Conservation (phyloP, 2,329 filamentous ascomycete genomes). For the Zasmidium angulare region DNA sequence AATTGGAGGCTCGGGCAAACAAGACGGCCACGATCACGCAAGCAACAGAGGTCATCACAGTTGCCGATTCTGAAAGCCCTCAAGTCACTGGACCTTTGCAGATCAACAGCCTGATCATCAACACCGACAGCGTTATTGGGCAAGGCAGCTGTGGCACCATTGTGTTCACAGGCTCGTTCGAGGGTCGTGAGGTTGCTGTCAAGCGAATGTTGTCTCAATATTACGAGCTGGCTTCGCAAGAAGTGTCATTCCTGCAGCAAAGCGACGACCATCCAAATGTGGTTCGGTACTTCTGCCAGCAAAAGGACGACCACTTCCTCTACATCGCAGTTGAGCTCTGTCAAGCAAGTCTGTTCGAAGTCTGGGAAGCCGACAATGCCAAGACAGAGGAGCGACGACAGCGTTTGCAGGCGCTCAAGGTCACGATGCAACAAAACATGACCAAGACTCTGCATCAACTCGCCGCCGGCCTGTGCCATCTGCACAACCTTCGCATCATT, state of each 20-base stretch:
- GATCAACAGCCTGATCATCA: slow-evolving; percentile 61
- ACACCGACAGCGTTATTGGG: slow-evolving; percentile 61
- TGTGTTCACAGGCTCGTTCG: slow-evolving; percentile 92
- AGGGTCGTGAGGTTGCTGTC: slow-evolving; percentile 84
- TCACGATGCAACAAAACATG: slow-evolving; percentile 71
- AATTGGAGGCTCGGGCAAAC: slow-evolving; percentile 39
- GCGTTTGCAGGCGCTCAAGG: slow-evolving; percentile 60
- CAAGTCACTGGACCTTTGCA: slow-evolving; percentile 52
- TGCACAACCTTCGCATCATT: slow-evolving; percentile 90
- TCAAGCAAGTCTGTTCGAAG: slow-evolving; percentile 87
- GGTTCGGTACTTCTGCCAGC: slow-evolving; percentile 92
- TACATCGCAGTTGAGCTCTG: slow-evolving; percentile 96
- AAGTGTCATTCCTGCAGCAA: slow-evolving; percentile 84
- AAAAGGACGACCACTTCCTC: slow-evolving; percentile 82
- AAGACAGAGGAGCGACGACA: slow-evolving; percentile 41
- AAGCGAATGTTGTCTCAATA: slow-evolving; percentile 97
- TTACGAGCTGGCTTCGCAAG: slow-evolving; percentile 91
- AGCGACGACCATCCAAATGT: slow-evolving; percentile 97
- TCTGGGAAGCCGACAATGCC: slow-evolving; percentile 85
- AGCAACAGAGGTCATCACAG: slow-evolving; percentile 43
- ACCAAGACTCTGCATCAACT: slow-evolving; percentile 84
- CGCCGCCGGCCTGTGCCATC: slow-evolving; percentile 80
- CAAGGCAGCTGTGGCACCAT: slow-evolving; percentile 95
- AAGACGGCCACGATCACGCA: slow-evolving; percentile 21
- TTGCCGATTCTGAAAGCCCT: slow-evolving; percentile 42